Evolutionary conservation across 1,284 basidiomycete genomes (phyloP).

Genomic region (Cutaneotrichosporon cyanovorans): DNA sequence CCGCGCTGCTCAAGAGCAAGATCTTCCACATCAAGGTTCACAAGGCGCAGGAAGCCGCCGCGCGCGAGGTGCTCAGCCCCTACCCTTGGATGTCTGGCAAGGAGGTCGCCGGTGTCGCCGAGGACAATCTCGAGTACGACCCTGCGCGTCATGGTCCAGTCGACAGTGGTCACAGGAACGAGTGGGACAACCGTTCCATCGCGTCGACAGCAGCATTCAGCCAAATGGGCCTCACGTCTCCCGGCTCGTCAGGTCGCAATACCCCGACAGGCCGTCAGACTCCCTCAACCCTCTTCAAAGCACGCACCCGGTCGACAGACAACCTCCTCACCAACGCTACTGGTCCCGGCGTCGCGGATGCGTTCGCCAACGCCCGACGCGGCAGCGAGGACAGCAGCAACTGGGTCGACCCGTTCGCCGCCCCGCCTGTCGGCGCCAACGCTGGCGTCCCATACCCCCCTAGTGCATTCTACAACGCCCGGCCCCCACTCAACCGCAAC

Average conservation of each 20-base stretch:
- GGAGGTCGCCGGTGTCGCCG: conserved; percentile 41
- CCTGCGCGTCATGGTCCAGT: conserved; percentile 32
- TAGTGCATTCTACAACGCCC: not conserved
- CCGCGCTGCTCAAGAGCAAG: conserved; percentile 46
- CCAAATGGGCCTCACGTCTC: not conserved
- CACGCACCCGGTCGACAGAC: conserved; percentile 30
- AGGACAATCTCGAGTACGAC: conserved; percentile 47
- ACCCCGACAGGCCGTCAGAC: too few species aligned
- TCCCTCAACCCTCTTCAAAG: too few species aligned
- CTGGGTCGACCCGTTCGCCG: too few species aligned
- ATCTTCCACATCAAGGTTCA: conserved; percentile 47
- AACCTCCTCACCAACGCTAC: conserved; percentile 19
- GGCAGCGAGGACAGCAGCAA: conserved; percentile 8
- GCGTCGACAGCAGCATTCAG: conserved; percentile 24
- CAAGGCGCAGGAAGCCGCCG: conserved; percentile 42
- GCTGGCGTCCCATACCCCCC: conserved; percentile 9
- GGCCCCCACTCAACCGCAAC: not conserved
- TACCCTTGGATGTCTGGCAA: conserved; percentile 44
- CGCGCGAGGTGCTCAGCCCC: conserved; percentile 37
- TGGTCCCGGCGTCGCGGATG: not conserved
- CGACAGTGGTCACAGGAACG: conserved; percentile 21
- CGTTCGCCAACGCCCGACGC: not conserved
- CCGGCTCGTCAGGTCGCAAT: too few species aligned
- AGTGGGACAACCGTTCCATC: conserved; percentile 39
- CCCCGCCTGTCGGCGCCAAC: not conserved